Evolutionary conservation across 805 yeast species (phyloP).

Genomic region (Cyberlindnera americana): DNA sequence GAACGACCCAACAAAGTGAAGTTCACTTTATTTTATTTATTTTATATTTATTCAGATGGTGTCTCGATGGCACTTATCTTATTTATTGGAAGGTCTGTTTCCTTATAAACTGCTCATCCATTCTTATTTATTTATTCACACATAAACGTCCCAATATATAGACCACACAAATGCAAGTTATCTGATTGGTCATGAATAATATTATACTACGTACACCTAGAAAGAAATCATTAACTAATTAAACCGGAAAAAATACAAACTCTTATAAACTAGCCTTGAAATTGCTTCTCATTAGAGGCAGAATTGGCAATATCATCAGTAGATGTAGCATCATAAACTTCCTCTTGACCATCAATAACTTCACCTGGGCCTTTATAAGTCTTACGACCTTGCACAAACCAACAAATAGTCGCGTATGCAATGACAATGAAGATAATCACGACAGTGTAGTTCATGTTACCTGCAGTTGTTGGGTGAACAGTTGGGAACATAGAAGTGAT

Average conservation of each 20-base stretch:
- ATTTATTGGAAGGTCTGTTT: too few relatives aligned
- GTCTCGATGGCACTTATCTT: too few relatives aligned
- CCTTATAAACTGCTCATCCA: too few relatives aligned
- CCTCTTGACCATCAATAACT: constrained; percentile 13
- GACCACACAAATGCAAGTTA: too few relatives aligned
- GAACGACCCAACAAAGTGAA: constrained; percentile 75
- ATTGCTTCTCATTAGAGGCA: neutral
- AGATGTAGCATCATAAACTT: constrained; percentile 14
- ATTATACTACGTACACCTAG: neutral
- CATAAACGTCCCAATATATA: too few relatives aligned
- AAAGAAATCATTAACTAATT: neutral
- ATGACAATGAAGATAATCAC: constrained; percentile 25
- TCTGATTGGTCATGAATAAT: too few relatives aligned
- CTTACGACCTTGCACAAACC: constrained; percentile 26
- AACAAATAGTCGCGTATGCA: constrained; percentile 23
- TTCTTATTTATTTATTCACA: too few relatives aligned
- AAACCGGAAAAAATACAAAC: neutral
- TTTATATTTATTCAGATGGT: constrained; percentile 2
- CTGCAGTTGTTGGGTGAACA: constrained; percentile 22
- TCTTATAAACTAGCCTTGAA: neutral
- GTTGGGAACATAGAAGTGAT: constrained; percentile 28
- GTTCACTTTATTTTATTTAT: neutral
- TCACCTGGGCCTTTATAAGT: constrained; percentile 28
- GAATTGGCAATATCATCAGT: constrained; percentile 1
- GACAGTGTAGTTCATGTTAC: constrained; percentile 29